Conservation (phyloP, 768 basidiomycete genomes). For the Amanita phalloides region DNA sequence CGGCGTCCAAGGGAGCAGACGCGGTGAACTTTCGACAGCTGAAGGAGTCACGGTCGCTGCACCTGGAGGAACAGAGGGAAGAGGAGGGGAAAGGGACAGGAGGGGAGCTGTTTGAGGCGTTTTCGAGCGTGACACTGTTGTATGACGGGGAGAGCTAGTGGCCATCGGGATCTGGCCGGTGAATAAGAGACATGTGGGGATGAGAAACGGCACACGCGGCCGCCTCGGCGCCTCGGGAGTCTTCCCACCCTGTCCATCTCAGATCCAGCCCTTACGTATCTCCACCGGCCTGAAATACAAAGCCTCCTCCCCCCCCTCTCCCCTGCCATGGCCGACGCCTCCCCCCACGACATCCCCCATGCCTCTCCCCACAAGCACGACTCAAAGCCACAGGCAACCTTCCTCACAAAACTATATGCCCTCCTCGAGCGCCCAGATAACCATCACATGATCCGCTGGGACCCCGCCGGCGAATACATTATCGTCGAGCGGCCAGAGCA, state of each 20-base stretch:
- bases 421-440: conserved; percentile 88
- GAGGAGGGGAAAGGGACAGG: conserved; percentile 18
- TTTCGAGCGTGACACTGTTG: conserved; percentile 83
- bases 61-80: conserved; percentile 62
- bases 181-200: conserved; percentile 13
- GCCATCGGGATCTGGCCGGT: conserved; percentile 10
- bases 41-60: conserved; percentile 85
- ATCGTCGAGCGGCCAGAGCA: conserved; percentile 92
- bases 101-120: conserved; percentile 73
- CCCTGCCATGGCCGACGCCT: conserved; percentile 22
- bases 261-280: conserved; percentile 31
- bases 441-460: conserved; percentile 97
- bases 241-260: conserved; percentile 17
- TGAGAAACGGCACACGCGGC: conserved; percentile 16
- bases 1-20: conserved; percentile 67
- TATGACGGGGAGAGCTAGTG: conserved; percentile 58
- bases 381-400: conserved; percentile 85
- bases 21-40: conserved; percentile 85
- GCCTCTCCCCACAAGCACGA: conserved; percentile 49
- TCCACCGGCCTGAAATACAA: conserved; percentile 24
- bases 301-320: conserved; percentile 23
- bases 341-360: conserved; percentile 24
- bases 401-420: conserved; percentile 92
- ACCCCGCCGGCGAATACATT: conserved; percentile 87
- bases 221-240: conserved; percentile 32